phyloP scores from a whole-genome alignment of 495 filamentous ascomycete genomes.

The Saxispiralis lemnorum region DNA sequence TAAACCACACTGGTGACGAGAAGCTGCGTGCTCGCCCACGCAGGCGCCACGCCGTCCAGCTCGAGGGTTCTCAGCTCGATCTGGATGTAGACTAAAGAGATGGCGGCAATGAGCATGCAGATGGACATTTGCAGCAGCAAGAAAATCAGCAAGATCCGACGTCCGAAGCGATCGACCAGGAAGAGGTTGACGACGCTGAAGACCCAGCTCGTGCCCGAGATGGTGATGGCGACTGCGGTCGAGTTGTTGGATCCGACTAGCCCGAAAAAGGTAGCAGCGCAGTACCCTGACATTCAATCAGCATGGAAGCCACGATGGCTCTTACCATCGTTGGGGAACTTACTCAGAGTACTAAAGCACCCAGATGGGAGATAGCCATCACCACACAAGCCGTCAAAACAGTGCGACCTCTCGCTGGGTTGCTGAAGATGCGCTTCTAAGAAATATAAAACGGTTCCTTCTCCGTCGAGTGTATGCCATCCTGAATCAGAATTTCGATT shows the following conservation, averaged over 20 bases:
- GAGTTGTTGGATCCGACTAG: conserved; percentile 8
- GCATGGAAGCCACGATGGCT: conserved; percentile 1
- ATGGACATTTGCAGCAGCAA: conserved; percentile 5
- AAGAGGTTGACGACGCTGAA: conserved; percentile 8
- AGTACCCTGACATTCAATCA: background rate
- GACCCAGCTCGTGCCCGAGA: conserved; percentile 6
- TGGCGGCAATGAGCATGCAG: conserved; percentile 5
- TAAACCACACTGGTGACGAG: conserved; percentile 9
- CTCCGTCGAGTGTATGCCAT: background rate
- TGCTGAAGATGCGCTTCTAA: conserved; percentile 9
- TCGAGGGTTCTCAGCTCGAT: conserved; percentile 4
- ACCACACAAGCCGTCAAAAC: conserved; percentile 4
- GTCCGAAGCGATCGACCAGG: conserved; percentile 9
- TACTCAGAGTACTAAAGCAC: conserved; percentile 9
- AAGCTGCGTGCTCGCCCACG: conserved; percentile 7
- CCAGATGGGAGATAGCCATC: conserved; percentile 10
- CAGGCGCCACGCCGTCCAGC: background rate
- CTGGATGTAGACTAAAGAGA: conserved; percentile 5
- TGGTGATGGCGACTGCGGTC: conserved; percentile 8
- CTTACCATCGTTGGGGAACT: conserved; percentile 1
- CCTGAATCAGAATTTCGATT: conserved; percentile 7
- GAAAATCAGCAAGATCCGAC: conserved; percentile 2
- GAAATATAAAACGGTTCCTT: conserved; percentile 2
- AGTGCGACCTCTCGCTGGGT: conserved; percentile 2
- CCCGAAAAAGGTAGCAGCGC: conserved; percentile 2